Conservation (phyloP, 805 yeast species). For the Candida cerambycidarum region DNA sequence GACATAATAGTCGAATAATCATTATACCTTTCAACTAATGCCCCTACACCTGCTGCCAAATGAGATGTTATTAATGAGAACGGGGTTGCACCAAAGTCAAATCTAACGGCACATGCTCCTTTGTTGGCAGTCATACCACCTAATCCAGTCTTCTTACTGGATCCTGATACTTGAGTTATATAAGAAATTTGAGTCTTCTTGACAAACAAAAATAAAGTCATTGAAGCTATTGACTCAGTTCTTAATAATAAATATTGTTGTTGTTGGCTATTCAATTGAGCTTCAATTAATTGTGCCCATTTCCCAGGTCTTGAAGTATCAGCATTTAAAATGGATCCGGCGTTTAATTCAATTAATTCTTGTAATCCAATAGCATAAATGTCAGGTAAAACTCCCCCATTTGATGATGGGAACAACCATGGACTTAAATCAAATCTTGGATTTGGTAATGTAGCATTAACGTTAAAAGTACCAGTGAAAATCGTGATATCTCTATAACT, state of each 20-base stretch:
- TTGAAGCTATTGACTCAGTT: constrained; percentile 74
- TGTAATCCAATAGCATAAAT: constrained; percentile 89
- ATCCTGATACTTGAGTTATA: constrained; percentile 87
- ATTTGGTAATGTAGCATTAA: constrained; percentile 62
- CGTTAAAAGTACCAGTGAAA: constrained; percentile 83
- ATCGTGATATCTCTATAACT: constrained; percentile 58
- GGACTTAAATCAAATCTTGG: constrained; percentile 55
- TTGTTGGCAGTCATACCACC: constrained; percentile 98
- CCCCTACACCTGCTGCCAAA: constrained; percentile 87
- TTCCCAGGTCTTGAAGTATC: constrained; percentile 74
- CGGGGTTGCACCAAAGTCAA: constrained; percentile 74
- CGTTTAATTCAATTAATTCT: constrained; percentile 89
- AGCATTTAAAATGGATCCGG: constrained; percentile 84
- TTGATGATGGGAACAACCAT: constrained; percentile 80
- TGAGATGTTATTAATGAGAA: constrained; percentile 89
- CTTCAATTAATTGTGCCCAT: constrained; percentile 73
- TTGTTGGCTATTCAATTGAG: constrained; percentile 53
- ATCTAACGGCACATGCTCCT: constrained; percentile 93
- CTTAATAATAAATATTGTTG: constrained; percentile 60
- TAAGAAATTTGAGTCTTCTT: constrained; percentile 30
- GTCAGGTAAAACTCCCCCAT: constrained; percentile 56
- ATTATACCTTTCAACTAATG: constrained; percentile 78
- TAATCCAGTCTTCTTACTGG: constrained; percentile 90
- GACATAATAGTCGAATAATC: constrained; percentile 76
- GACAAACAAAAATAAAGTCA: constrained; percentile 64